Base-by-base conservation (phyloP, 2,329 filamentous ascomycete species). In the Aspergillus melleus region DNA sequence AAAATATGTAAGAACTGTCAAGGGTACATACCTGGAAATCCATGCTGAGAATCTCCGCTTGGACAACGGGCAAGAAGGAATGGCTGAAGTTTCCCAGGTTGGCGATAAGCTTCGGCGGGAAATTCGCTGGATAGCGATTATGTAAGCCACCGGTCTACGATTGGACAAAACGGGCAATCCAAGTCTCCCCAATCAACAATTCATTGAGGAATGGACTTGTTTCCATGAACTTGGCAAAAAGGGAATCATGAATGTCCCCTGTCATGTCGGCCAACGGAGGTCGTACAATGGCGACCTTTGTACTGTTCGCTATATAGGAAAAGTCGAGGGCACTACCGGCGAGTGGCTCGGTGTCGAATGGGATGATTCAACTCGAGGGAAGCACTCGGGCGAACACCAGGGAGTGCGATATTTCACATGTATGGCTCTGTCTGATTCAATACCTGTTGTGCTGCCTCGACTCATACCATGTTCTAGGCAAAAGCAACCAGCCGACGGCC, bases 321-420 rank as follows among this genome's bases (percentile, higher is more conserved):
- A 84, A 36, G 89, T 98, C 8, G 82, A 86, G 54, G 90, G 90
- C 66, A 93, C 92, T 9, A 82, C 85, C 49, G 91, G 92, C 52
- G 81, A 84, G 63, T 98, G 94, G 93, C 84, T 98, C 36, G 95
- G 95, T 51, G 91, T 98, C 52, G 95, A 99, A 83, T 99, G 95
- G 95, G 94, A 98, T 77, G 91, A 97, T 74, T 80, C 88, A 58
- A 83, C 82, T 42, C 85, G 93, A 69, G 95, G 95, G 62, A 98
- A 97, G 80, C 93, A 99, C 77, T 86, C 94, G 70, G 95, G 95
- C 60, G 87, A 89, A 61, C 88, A 96, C 76, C 87, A 90, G 64
- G 91, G 90, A 61, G 81, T 84, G 62, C 87, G 85, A 62, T 96
- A 97, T 73, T 98, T 98, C 70, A 80, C 83, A 67, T 96, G 94